Percentiles rank a stretch among this genome's conserved stretches.
These are phyloP conservation scores for Didymella glomerata DNA, from an alignment of 2,329 filamentous ascomycete genomes.

Conservation along the genomic window DNA sequence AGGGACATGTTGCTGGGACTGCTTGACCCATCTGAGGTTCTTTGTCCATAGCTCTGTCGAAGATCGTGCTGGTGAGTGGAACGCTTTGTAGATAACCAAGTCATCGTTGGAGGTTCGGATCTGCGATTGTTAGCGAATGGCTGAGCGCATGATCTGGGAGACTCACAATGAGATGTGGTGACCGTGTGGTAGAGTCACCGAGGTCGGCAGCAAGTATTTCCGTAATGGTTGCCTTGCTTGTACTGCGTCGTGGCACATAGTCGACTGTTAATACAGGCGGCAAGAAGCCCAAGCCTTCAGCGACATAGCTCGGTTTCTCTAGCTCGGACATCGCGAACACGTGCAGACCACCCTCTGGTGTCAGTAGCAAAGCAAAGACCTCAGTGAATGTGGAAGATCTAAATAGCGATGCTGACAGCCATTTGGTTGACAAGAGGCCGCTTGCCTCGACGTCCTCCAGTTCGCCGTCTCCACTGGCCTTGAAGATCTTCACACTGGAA, in stretches of 20 bases:
- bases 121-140: slow-evolving; percentile 53
- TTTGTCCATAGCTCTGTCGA: slow-evolving; percentile 58
- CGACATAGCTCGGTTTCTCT: slow-evolving; percentile 73
- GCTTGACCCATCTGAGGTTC: slow-evolving; percentile 78
- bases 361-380: slow-evolving; percentile 79
- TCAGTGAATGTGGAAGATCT: slow-evolving; percentile 65
- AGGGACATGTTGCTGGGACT: slow-evolving; percentile 73
- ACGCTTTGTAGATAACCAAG: slow-evolving; percentile 85
- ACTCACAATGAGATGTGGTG: slow-evolving; percentile 82
- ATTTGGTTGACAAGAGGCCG: slow-evolving; percentile 69
- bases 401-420: slow-evolving; percentile 86
- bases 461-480: slow-evolving; percentile 82
- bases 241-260: slow-evolving; percentile 73
- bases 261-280: slow-evolving; percentile 79
- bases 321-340: slow-evolving; percentile 82
- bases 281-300: slow-evolving; percentile 79
- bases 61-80: slow-evolving; percentile 59
- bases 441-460: slow-evolving; percentile 80
- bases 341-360: slow-evolving; percentile 74
- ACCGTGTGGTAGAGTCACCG: slow-evolving; percentile 74
- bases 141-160: background rate
- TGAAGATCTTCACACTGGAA: slow-evolving; percentile 77
- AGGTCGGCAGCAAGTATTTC: slow-evolving; percentile 87
- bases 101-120: slow-evolving; percentile 82
- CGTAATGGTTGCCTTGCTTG: slow-evolving; percentile 74